phyloP scores from a whole-genome alignment of 345 rosid species.

The Nasturtium officinale region DNA sequence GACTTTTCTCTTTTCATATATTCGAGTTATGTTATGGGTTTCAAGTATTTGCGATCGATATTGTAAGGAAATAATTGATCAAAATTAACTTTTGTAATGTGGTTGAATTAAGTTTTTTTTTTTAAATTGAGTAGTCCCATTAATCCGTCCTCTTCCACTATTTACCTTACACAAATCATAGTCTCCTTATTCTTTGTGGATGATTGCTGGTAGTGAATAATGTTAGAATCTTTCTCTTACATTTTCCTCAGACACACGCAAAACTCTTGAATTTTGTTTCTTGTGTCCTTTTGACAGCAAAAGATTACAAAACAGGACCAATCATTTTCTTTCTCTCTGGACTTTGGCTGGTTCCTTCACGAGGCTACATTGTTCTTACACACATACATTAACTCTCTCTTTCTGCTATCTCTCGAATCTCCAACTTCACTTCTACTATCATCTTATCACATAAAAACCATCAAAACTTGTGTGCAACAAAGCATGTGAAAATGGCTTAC shows the following conservation, averaged over 20 bases:
- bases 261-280: constrained; percentile 35
- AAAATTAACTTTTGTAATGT: constrained; percentile 11
- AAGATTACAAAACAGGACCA: constrained; percentile 42
- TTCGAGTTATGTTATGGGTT: constrained; percentile 2
- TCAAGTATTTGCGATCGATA: neutral
- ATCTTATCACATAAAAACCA: constrained; percentile 37
- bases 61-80: neutral
- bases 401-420: constrained; percentile 24
- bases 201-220: too few relatives aligned
- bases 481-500: constrained; percentile 44
- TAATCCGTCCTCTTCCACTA: constrained; percentile 36
- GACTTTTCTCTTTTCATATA: neutral
- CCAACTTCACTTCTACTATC: constrained; percentile 33
- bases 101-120: neutral
- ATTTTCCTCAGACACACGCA: constrained; percentile 45
- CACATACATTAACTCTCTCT: neutral
- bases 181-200: too few relatives aligned
- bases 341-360: constrained; percentile 49
- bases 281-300: constrained; percentile 37
- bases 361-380: constrained; percentile 38
- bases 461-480: constrained; percentile 20
- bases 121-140: constrained; percentile 1
- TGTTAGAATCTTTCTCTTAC: constrained; percentile 7
- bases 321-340: constrained; percentile 37
- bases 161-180: constrained; percentile 8